phyloP scores from a whole-genome alignment of 2,329 filamentous ascomycete genomes.

The Spiromastix sp. region DNA sequence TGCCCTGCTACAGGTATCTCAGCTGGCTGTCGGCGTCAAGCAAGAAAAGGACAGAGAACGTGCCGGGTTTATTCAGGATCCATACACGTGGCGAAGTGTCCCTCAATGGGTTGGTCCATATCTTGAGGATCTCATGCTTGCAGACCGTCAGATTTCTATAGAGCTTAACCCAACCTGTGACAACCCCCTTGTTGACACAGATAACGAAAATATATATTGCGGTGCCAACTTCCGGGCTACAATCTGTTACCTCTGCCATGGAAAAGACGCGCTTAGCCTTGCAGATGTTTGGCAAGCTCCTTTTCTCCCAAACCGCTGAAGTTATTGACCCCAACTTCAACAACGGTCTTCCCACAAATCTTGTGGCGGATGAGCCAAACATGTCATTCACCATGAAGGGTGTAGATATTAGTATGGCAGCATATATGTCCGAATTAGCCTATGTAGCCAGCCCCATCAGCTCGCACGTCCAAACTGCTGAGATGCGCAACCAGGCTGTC shows the following conservation, averaged over 20 bases:
- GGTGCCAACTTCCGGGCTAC: constrained; percentile 61
- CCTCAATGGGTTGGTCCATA: constrained; percentile 60
- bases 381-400: constrained; percentile 53
- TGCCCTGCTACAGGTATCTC: constrained; percentile 40
- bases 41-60: constrained; percentile 18
- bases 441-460: constrained; percentile 53
- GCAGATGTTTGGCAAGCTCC: constrained; percentile 50
- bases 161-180: constrained; percentile 60
- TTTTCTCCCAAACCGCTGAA: constrained; percentile 54
- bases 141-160: constrained; percentile 44
- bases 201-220: constrained; percentile 38
- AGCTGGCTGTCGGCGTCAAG: constrained; percentile 33
- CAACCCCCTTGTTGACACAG: constrained; percentile 50
- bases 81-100: constrained; percentile 54
- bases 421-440: constrained; percentile 52
- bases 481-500: constrained; percentile 57
- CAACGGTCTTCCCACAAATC: constrained; percentile 52
- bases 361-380: constrained; percentile 49
- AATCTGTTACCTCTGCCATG: constrained; percentile 52
- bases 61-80: constrained; percentile 46
- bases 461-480: constrained; percentile 53
- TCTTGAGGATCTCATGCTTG: constrained; percentile 52
- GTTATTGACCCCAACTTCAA: constrained; percentile 52
- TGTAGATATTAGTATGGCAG: constrained; percentile 55
- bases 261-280: constrained; percentile 46